These are phyloP conservation scores for Hypoxylon sp. DNA, from an alignment of 2,329 filamentous ascomycete species.

Conservation along the genomic window DNA sequence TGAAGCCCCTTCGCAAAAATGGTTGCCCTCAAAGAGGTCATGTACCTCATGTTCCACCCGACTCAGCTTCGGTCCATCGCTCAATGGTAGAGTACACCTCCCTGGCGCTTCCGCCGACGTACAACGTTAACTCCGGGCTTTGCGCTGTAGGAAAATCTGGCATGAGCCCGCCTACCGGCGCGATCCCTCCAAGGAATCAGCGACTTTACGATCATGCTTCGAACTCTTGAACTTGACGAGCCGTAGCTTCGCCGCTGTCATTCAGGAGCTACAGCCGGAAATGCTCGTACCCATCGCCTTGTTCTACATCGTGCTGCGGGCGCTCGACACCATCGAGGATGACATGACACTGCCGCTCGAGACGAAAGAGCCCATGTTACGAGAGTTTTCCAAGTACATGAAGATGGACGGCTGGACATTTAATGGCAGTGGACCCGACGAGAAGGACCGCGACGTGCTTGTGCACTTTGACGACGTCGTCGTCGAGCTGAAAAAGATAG, in stretches of 20 bases:
- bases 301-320: constrained; percentile 93
- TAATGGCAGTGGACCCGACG: constrained; percentile 81
- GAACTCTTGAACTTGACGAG: constrained; percentile 86
- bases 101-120: constrained; percentile 3
- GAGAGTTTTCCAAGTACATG: constrained; percentile 81
- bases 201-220: constrained; percentile 83
- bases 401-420: constrained; percentile 92
- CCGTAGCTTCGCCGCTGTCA: constrained; percentile 91
- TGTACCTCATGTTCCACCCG: constrained; percentile 80
- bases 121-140: constrained; percentile 21
- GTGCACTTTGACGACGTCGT: constrained; percentile 92
- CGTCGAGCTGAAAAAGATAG: constrained; percentile 85
- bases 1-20: constrained; percentile 52
- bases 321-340: constrained; percentile 97
- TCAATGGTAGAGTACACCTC: constrained; percentile 73
- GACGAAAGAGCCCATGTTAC: constrained; percentile 85
- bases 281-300: constrained; percentile 86
- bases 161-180: constrained; percentile 92
- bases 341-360: constrained; percentile 89
- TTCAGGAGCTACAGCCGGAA: constrained; percentile 94
- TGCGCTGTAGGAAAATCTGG: constrained; percentile 83
- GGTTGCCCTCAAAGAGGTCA: constrained; percentile 59
- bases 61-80: constrained; percentile 81
- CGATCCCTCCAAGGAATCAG: constrained; percentile 76
- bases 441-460: constrained; percentile 92